phyloP scores from a whole-genome alignment of 225 moss, liverwort and hornwort species.

The Physcomitrellopsis africana region DNA sequence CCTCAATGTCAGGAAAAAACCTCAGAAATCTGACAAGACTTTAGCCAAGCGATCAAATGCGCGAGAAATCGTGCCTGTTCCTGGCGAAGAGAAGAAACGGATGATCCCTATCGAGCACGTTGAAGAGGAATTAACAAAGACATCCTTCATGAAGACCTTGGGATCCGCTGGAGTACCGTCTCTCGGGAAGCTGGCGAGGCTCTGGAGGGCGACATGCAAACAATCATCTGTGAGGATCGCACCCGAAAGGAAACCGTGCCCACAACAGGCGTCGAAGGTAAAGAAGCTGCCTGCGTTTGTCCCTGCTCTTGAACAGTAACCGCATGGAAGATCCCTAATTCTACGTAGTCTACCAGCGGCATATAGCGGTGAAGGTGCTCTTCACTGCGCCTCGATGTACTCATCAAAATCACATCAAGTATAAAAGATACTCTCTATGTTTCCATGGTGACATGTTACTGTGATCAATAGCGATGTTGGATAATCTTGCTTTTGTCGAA shows the following conservation, averaged over 20 bases:
- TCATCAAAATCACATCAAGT: no score
- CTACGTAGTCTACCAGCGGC: no score
- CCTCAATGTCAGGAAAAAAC: slow-evolving; percentile 15
- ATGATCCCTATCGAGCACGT: slow-evolving; percentile 10
- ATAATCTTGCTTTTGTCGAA: no score
- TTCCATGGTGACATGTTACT: no score
- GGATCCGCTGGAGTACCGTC: neutral
- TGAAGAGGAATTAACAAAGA: slow-evolving; percentile 10
- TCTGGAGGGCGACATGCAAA: slow-evolving; percentile 34
- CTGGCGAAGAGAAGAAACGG: neutral
- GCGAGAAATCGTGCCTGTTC: slow-evolving; percentile 6
- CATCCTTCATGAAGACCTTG: neutral
- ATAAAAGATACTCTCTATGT: no score
- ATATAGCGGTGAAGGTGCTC: neutral
- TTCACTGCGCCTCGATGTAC: neutral
- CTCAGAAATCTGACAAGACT: neutral
- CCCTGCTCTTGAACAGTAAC: neutral
- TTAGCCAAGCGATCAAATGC: neutral
- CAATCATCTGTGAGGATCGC: slow-evolving; percentile 21
- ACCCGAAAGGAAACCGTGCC: slow-evolving; percentile 3
- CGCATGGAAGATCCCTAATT: neutral
- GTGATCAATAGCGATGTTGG: no score
- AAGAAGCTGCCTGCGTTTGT: neutral
- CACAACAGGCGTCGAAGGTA: slow-evolving; percentile 5
- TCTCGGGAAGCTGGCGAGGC: slow-evolving; percentile 30